These are phyloP conservation scores for Casuarina cunninghamiana DNA, from an alignment of 306 rosid genomes.

Conservation along the genomic window DNA sequence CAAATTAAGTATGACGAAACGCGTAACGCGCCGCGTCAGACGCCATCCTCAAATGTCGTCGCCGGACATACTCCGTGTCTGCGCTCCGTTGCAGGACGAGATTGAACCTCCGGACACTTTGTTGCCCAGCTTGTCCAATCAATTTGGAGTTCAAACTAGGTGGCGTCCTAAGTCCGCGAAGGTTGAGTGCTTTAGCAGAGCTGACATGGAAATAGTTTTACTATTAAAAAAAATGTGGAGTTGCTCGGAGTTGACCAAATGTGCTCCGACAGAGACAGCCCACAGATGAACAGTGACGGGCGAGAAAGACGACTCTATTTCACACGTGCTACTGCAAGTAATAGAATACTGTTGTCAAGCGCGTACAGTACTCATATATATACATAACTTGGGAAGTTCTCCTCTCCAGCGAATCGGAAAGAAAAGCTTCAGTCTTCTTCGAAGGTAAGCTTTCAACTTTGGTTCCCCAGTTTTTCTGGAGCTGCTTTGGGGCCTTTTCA, in stretches of 20 bases:
- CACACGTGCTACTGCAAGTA: slow-evolving; percentile 29
- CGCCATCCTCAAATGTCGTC: too few relatives aligned
- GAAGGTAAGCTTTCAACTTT: slow-evolving; percentile 15
- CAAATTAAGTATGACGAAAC: too few relatives aligned
- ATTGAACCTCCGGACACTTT: too few relatives aligned
- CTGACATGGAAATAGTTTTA: slow-evolving; percentile 11
- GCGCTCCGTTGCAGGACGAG: too few relatives aligned
- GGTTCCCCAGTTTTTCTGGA: neutral
- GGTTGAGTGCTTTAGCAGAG: neutral
- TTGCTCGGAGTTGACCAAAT: slow-evolving; percentile 54
- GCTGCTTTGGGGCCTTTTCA: neutral
- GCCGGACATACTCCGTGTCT: too few relatives aligned
- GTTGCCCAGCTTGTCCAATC: neutral
- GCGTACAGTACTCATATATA: slow-evolving; percentile 35
- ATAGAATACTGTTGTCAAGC: neutral
- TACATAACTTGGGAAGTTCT: neutral
- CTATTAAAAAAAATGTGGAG: slow-evolving; percentile 4
- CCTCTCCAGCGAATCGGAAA: slow-evolving; percentile 1
- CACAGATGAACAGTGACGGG: slow-evolving; percentile 29
- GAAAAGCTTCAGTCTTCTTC: neutral
- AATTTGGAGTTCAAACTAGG: neutral
- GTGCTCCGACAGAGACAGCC: slow-evolving; percentile 16
- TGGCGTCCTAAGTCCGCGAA: neutral
- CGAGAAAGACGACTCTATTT: slow-evolving; percentile 13
- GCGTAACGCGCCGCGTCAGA: too few relatives aligned